phyloP scores from a whole-genome alignment of 306 rosid species.

The Begonia peltatifolia region DNA sequence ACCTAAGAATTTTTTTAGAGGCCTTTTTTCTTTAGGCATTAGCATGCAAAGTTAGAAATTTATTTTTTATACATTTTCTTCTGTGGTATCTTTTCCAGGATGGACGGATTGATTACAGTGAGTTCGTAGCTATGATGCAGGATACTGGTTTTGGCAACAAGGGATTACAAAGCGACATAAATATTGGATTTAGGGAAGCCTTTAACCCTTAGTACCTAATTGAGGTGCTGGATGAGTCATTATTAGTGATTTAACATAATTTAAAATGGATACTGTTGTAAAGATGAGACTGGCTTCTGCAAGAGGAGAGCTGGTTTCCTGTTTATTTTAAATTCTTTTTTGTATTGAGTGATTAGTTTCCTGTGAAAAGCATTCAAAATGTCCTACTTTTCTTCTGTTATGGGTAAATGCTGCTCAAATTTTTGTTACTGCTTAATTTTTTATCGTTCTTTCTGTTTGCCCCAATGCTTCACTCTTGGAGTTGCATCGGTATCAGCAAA shows the following conservation, averaged over 20 bases:
- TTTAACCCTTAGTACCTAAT: conserved; percentile 18
- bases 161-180: conserved; percentile 21
- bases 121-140: conserved; percentile 95
- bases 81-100: conserved; percentile 50
- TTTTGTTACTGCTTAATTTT: no score
- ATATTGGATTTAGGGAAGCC: conserved; percentile 18
- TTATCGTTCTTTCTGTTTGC: no score
- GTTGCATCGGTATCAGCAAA: no score
- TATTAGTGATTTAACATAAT: not conserved
- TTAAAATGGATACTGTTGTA: not conserved
- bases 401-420: no score
- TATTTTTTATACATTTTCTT: no score
- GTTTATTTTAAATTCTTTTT: not conserved
- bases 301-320: not conserved
- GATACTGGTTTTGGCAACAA: conserved; percentile 50
- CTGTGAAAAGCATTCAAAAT: no score
- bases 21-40: no score
- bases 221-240: conserved; percentile 5
- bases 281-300: not conserved
- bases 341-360: not conserved
- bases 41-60: no score
- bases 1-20: not conserved
- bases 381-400: no score
- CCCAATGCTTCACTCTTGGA: no score
- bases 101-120: conserved; percentile 88